Base-by-base conservation (phyloP, 164 flowering plant species). In the Magnolia changhungtana region DNA sequence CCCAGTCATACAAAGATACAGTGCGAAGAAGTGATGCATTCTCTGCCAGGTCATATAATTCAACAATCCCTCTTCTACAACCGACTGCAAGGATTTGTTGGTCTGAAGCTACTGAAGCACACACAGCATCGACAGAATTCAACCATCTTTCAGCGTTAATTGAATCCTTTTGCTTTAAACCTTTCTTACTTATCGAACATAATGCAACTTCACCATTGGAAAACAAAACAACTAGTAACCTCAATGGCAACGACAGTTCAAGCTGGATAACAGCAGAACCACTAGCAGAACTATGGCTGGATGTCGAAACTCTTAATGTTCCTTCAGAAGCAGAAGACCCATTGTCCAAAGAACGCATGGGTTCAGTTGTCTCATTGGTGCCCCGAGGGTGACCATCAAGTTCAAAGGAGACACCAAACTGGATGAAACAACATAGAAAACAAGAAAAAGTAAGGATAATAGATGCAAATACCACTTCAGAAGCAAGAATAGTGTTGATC, bases 71-170 rank as follows among this genome's bases (percentile, higher is more conserved):
- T 80, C 89, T 91, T 79, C 82, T 82, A 74, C 93, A 91, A 70
- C 99, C 99, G 80, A 92, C 89, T 73, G 98, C 99, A 81, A 96
- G 92, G 77, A 96, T 90, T 80, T 90, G 93, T 80, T 92, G 97
- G 69, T 90, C 96, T 63, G 94, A 80, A 79, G 98, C 95, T 75
- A 90, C 71, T 66, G 99, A 90, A 74, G 88, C 84, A 82, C 97
- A 96, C 16, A 88, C 91, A 72, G 91, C 92, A 83, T 94, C 99
- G 77, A 88, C 84, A 66, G 85, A 82, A 76, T 84, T 89, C 82
- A 96, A 78, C 78, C 74, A 78, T 76, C 83, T 87, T 82, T 94
- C 99, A 75, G 84, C 82, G 81, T 86, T 90, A 69, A 96, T 90
- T 63, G 83, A 88, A 55, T 89, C 97, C 70, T 80, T 76, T 72